Percentiles rank a stretch among this genome's conserved stretches.
These are phyloP conservation scores for Cicer yamashitae DNA, from an alignment of 306 rosid genomes.

Conservation along the genomic window DNA sequence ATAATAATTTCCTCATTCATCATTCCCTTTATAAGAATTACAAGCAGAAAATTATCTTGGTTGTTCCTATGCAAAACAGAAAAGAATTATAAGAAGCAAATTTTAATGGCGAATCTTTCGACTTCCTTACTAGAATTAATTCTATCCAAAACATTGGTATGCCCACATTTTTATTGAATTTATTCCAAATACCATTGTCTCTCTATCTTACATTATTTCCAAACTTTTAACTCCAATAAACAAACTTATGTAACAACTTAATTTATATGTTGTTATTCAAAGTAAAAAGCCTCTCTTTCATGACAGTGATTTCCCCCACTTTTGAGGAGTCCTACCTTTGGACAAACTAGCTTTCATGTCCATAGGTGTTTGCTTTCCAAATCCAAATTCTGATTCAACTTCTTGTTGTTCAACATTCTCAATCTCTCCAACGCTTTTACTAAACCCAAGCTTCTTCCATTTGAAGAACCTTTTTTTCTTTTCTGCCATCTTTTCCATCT, in stretches of 20 bases:
- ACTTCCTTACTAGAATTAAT: too few relatives aligned
- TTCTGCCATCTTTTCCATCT: slow-evolving; percentile 66
- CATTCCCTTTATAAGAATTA: slow-evolving; percentile 14
- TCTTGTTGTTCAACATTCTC: slow-evolving; percentile 43
- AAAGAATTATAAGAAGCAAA: not conserved
- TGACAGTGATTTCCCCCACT: slow-evolving; percentile 82
- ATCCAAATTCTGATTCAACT: slow-evolving; percentile 50
- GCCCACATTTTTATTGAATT: slow-evolving; percentile 29
- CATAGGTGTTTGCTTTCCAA: slow-evolving; percentile 66
- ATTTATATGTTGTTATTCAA: slow-evolving; percentile 17
- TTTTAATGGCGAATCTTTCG: not conserved
- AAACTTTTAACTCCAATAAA: slow-evolving; percentile 22
- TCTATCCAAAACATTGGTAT: slow-evolving; percentile 5
- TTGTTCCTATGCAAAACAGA: not conserved
- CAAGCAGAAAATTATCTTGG: slow-evolving; percentile 18
- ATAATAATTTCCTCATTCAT: not conserved
- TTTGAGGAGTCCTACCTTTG: slow-evolving; percentile 57
- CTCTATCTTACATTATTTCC: slow-evolving; percentile 40
- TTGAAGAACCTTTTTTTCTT: slow-evolving; percentile 69
- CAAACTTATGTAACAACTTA: not conserved
- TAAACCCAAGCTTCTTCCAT: slow-evolving; percentile 72
- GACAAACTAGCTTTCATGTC: slow-evolving; percentile 64
- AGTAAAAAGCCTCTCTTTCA: slow-evolving; percentile 41
- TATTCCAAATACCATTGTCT: slow-evolving; percentile 15
- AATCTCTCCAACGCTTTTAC: slow-evolving; percentile 37